Conservation (phyloP, 306 rosid genomes). For the Betula pendula region DNA sequence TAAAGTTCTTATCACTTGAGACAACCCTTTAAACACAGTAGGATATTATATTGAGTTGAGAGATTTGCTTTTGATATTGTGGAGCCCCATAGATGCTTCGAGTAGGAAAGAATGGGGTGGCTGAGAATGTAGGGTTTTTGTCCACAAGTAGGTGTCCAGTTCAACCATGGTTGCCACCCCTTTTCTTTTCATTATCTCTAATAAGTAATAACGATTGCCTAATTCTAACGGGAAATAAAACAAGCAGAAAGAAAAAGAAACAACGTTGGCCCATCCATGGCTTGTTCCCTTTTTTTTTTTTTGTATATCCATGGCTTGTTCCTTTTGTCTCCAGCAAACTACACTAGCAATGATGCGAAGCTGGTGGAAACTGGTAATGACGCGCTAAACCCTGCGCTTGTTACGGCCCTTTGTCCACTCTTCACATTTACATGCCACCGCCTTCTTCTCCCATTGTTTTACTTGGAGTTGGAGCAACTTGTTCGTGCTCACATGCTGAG, state of each 20-base stretch:
- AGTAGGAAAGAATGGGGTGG: too few relatives aligned
- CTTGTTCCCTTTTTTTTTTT: constrained; percentile 53
- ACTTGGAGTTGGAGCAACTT: too few relatives aligned
- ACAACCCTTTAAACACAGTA: too few relatives aligned
- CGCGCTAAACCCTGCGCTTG: constrained; percentile 11
- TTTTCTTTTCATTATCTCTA: constrained; percentile 48
- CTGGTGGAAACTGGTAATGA: constrained; percentile 27
- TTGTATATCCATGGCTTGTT: constrained; percentile 53
- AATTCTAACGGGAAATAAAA: constrained; percentile 24
- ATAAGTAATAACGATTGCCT: neutral
- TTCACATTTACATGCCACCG: constrained; percentile 23
- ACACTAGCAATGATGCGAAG: constrained; percentile 48
- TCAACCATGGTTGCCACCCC: constrained; percentile 36
- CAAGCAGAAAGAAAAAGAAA: constrained; percentile 45
- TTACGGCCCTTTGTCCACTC: constrained; percentile 20
- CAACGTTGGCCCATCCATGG: constrained; percentile 54
- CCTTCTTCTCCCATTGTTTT: constrained; percentile 3
- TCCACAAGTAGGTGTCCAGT: constrained; percentile 48
- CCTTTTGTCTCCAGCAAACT: constrained; percentile 51
- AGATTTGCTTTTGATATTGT: neutral
- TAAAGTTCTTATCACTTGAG: too few relatives aligned
- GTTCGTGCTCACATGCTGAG: too few relatives aligned
- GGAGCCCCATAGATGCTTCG: neutral
- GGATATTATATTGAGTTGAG: neutral
- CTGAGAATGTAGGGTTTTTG: constrained; percentile 34